Evolutionary conservation across 164 flowering plant genomes (phyloP), one percentile per base, ranked within the genome.

Genomic region (Magnolia changhungtana): DNA sequence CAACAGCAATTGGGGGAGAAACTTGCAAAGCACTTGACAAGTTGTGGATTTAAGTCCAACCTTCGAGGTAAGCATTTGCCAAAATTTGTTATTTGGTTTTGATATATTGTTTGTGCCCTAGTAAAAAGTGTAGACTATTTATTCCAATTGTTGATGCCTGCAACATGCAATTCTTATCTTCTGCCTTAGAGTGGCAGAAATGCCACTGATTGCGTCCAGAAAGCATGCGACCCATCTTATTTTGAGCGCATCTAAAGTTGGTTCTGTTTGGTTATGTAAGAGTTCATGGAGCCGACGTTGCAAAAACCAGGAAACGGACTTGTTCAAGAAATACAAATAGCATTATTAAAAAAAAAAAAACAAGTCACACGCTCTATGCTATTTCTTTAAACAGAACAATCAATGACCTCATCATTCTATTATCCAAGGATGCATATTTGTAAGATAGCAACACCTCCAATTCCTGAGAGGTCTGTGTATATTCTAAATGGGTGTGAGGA

Each of bases 11-110:
- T 96, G 71, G 99, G 99, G 74, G 97, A 91, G 82, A 84, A 80
- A 49, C 97, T 96, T 77, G 99, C 99, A 27, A 88, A 87, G 77
- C 97, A 91, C 82, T 86, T 96, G 84, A 92, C 97, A 1, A 88
- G 18, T 68, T 92, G 98, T 81, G 99, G 99, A 65, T 96, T 94
- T 81, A 78, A 82, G 69, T 91, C 99, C 66, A 89, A 82, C 66
- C 89, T 87, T 83, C 89, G 91, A 84, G 95, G 98, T 94, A 76
- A 76, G 82, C 23, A 50, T 69, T 65, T 27, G 3, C 64, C 45
- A 65, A 21, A 21, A 14, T 51, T 49, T 27, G 49, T 23, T 27
- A 11, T 58, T 14, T 69, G 67, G 37, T 74, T 55, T 55, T 11
- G 13, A 11, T 55, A 11, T 55, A 19, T 11, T 55, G 13, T 55